Percentiles rank a stretch among this genome's conserved stretches.
Evolutionary conservation across 192 early-diverging fungal genomes (phyloP).

Genomic region (Radiomyces spectabilis): DNA sequence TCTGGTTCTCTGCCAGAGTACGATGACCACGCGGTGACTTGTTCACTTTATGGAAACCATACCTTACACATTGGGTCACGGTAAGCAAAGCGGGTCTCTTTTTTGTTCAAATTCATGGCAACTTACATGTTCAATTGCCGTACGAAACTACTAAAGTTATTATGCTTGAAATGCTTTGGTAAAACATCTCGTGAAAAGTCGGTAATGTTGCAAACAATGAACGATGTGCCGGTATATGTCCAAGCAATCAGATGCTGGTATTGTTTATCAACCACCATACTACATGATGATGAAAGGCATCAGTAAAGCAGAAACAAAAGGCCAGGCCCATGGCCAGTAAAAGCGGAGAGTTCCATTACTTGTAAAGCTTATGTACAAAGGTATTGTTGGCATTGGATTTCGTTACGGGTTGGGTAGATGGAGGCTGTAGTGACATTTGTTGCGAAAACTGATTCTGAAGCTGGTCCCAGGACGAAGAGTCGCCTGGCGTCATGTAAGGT

Average conservation of each 20-base stretch:
- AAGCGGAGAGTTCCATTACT: constrained; percentile 23
- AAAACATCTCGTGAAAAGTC: constrained; percentile 85
- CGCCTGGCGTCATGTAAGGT: constrained; percentile 2
- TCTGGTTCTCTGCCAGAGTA: constrained; percentile 83
- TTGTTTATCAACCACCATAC: constrained; percentile 79
- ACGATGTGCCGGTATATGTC: constrained; percentile 82
- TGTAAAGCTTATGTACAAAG: constrained; percentile 52
- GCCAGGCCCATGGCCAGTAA: not conserved
- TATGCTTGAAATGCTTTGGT: constrained; percentile 90
- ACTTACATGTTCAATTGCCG: constrained; percentile 77
- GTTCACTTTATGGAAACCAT: constrained; percentile 89
- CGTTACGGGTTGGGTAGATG: constrained; percentile 26
- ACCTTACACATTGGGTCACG: constrained; percentile 25
- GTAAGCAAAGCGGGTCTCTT: not conserved
- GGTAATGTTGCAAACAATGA: constrained; percentile 84
- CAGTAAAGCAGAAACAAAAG: not conserved
- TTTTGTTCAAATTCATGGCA: constrained; percentile 1
- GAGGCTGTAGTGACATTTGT: constrained; percentile 32
- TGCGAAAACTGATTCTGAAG: not conserved
- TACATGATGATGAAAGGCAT: no score
- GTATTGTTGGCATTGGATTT: constrained; percentile 50
- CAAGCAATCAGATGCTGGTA: constrained; percentile 89
- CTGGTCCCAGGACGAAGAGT: constrained; percentile 4
- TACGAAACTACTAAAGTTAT: constrained; percentile 87
- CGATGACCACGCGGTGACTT: constrained; percentile 80